phyloP scores from a whole-genome alignment of 2,329 filamentous ascomycete species.

The Colletotrichum tofieldiae region DNA sequence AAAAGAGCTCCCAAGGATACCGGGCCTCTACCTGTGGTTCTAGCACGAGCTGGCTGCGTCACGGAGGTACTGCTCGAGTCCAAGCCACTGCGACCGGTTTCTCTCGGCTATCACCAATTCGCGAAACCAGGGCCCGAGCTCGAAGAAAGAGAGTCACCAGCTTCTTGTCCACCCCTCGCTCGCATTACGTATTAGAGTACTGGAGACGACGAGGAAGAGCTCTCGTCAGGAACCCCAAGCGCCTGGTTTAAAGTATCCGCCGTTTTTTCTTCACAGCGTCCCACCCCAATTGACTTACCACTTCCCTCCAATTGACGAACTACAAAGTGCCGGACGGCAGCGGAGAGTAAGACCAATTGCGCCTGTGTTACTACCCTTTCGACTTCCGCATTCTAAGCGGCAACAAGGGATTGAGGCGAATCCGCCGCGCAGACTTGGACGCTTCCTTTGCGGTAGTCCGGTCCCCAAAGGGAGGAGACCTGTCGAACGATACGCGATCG shows the following conservation, averaged over 20 bases:
- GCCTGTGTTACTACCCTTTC: slow-evolving; percentile 5
- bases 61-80: slow-evolving; percentile 25
- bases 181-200: slow-evolving; percentile 38
- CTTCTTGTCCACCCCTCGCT: slow-evolving; percentile 16
- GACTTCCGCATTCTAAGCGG: slow-evolving; percentile 3
- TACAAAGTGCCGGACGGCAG: slow-evolving; percentile 3
- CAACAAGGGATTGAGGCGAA: neutral
- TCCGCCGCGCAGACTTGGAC: neutral
- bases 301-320: slow-evolving; percentile 13
- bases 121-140: slow-evolving; percentile 39
- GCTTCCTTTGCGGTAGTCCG: neutral
- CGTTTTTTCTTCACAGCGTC: slow-evolving; percentile 5
- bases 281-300: neutral
- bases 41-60: neutral
- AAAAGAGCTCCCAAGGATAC: slow-evolving; percentile 20
- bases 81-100: slow-evolving; percentile 31
- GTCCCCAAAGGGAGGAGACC: neutral
- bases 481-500: neutral
- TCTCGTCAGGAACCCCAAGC: slow-evolving; percentile 8
- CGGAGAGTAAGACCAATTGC: slow-evolving; percentile 10
- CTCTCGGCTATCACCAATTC: slow-evolving; percentile 43
- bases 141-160: slow-evolving; percentile 19
- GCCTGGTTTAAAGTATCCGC: slow-evolving; percentile 24
- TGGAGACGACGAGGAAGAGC: neutral
- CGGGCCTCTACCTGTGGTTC: neutral